A percentile compares a stretch with the other conserved stretches of the same genome.
Evolutionary conservation across 495 filamentous ascomycete species (phyloP).

Genomic region (Penicillium mononematosum): DNA sequence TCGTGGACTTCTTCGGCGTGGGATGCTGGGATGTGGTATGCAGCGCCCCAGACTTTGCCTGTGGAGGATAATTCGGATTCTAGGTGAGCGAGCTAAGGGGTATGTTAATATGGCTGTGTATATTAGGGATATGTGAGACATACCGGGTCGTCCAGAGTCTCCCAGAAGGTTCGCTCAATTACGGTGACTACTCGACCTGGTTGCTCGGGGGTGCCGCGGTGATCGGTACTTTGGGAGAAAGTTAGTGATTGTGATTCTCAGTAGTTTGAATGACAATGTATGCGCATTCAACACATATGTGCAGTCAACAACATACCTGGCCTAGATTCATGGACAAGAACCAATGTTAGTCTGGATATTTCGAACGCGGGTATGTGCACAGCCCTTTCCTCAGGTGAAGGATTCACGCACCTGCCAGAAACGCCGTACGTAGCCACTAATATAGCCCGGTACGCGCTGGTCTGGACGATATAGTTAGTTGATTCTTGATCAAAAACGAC

Average conservation of each 20-base stretch:
- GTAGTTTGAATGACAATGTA: not conserved
- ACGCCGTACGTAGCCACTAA: conserved; percentile 88
- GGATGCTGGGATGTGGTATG: conserved; percentile 77
- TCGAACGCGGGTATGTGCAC: not conserved
- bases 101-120: not conserved
- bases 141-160: conserved; percentile 66
- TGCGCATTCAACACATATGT: not conserved
- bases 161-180: conserved; percentile 79
- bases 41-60: conserved; percentile 82
- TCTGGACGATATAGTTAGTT: conserved; percentile 50
- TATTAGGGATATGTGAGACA: not conserved
- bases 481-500: not conserved
- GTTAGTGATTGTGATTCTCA: not conserved
- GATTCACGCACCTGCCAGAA: conserved; percentile 80
- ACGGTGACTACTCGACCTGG: conserved; percentile 94
- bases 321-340: conserved; percentile 22
- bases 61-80: conserved; percentile 42
- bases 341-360: conserved; percentile 16
- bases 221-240: conserved; percentile 64
- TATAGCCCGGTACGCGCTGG: conserved; percentile 81
- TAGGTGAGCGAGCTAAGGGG: conserved; percentile 32
- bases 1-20: conserved; percentile 78
- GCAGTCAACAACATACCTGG: conserved; percentile 31
- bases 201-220: conserved; percentile 82
- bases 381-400: not conserved